Base-by-base conservation (phyloP, 345 rosid species). In the Citrus maxima region DNA sequence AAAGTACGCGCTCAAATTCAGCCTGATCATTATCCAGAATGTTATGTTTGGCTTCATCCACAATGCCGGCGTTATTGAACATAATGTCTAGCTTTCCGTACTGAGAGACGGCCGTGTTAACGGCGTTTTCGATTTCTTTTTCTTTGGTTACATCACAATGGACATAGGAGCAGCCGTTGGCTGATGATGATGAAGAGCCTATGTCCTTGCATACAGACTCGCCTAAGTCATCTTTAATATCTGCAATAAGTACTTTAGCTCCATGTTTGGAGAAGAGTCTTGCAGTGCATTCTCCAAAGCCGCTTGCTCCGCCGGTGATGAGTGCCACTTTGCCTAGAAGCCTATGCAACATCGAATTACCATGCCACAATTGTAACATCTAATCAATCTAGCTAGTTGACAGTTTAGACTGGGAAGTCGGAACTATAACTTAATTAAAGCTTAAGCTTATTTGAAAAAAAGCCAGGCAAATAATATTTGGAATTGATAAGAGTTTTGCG, bases 11-110 rank as follows among this genome's bases (percentile, higher is more conserved):
- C 75, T 80, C 78, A 22, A 85, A 80, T 30, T 80, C 85, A 9
- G 30, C 80, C 1, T 58, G 51, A 1, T 76, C 64, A 3, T 62
- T 61, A 5, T 71, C 72, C 1, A 69, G 6, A 0, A 82, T 81
- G 62, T 35, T 67, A 1, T 19, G 24, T 14, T 71, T 80, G 2
- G 13, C 6, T 8, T 32, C 34, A 2, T 34, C 67, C 1, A 25
- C 3, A 1, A 49, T 58, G 14, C 77, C 88, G 6, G 86, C 88
- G 6, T 85, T 85, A 42, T 81, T 80, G 27, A 83, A 74, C 86
- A 85, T 83, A 8, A 85, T 73, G 10, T 85, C 88, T 0, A 85
- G 84, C 67, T 85, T 85, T 14, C 86, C 86, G 7, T 72, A 67
- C 22, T 2, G 37, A 0, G 82, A 67, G 0, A 85, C 63, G 0